A percentile compares a stretch with the other conserved stretches of the same genome.
phyloP scores from a whole-genome alignment of 441 rosid genomes.

The Mallotus repandus region DNA sequence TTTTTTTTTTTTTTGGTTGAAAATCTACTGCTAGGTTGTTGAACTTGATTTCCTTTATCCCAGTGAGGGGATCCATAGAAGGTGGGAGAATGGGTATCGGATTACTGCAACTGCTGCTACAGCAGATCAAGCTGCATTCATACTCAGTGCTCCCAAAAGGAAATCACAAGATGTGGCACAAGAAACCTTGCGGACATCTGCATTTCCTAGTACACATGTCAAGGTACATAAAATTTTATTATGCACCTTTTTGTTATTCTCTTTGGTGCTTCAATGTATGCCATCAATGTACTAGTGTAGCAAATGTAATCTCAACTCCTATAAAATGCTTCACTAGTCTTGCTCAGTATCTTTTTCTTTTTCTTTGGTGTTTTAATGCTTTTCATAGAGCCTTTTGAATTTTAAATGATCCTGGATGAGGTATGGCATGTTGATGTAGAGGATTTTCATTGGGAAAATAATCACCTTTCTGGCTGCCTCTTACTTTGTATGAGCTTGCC shows the following conservation, averaged over 20 bases:
- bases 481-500: no score
- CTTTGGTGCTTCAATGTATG: neutral
- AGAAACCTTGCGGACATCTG: conserved; percentile 46
- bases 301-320: neutral
- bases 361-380: neutral
- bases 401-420: neutral
- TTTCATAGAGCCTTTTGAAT: neutral
- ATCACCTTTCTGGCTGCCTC: neutral
- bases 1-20: conserved; percentile 9
- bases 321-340: neutral
- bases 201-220: conserved; percentile 61
- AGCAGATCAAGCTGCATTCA: conserved; percentile 48
- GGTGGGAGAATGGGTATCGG: conserved; percentile 52
- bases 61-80: conserved; percentile 54
- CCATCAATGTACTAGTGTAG: neutral
- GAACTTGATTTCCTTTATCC: conserved; percentile 61
- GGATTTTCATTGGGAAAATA: neutral
- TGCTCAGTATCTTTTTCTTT: neutral
- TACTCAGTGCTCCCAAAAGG: conserved; percentile 44
- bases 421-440: neutral
- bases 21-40: conserved; percentile 37
- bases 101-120: conserved; percentile 51
- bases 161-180: conserved; percentile 43
- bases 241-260: no score
- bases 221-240: conserved; percentile 46